Conservation (phyloP, 2,329 filamentous ascomycete genomes). For the Fusarium pseudocircinatum region DNA sequence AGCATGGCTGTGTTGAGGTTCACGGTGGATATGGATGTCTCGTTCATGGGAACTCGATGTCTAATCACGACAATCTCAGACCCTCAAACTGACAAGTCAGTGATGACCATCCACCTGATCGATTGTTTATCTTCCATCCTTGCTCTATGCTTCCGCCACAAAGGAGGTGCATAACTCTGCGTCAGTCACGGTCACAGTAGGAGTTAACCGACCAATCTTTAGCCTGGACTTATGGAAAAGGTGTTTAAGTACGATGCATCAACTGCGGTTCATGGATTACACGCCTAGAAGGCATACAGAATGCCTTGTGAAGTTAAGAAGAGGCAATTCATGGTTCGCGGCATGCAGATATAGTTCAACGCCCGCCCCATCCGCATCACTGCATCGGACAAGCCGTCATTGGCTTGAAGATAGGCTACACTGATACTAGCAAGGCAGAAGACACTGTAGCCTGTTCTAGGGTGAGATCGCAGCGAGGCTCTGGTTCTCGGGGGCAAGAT, state of each 20-base stretch:
- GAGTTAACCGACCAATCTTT: background rate
- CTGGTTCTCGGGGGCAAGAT: constrained; percentile 30
- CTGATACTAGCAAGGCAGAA: constrained; percentile 37
- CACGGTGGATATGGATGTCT: constrained; percentile 16
- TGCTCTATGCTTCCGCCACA: constrained; percentile 7
- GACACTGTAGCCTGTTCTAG: constrained; percentile 36
- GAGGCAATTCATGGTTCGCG: background rate
- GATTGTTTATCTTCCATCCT: background rate
- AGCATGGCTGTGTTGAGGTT: constrained; percentile 13
- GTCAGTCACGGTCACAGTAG: constrained; percentile 5
- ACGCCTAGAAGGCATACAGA: background rate
- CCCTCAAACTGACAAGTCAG: constrained; percentile 2
- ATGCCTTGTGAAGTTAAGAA: constrained; percentile 17
- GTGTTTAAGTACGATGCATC: constrained; percentile 10
- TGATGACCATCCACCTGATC: background rate
- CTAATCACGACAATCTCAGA: constrained; percentile 13
- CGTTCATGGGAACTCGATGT: constrained; percentile 3
- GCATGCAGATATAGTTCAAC: constrained; percentile 7
- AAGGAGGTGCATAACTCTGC: constrained; percentile 3
- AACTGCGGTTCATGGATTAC: background rate
- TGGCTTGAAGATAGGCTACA: constrained; percentile 38
- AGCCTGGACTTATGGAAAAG: background rate
- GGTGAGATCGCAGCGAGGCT: constrained; percentile 34
- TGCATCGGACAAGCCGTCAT: constrained; percentile 25
- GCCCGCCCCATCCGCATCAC: background rate